Percentiles rank a stretch among this genome's conserved stretches.
Conservation (phyloP, 768 basidiomycete genomes). For the Kwoniella newhampshirensis region DNA sequence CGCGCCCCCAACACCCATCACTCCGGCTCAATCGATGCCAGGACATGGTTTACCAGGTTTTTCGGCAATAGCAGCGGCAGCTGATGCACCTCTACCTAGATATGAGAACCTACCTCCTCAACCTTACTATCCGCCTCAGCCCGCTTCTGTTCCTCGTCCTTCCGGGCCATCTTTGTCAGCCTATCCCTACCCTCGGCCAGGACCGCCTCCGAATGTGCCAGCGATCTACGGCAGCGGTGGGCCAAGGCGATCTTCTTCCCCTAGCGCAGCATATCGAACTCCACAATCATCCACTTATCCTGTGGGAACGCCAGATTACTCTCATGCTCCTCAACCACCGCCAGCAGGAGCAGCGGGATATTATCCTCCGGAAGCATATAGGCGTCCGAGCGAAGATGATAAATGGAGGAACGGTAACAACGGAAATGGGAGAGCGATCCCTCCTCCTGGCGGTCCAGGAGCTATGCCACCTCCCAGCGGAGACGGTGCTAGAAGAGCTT, state of each 20-base stretch:
- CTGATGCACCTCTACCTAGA: constrained; percentile 16
- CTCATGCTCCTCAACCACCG: constrained; percentile 2
- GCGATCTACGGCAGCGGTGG: neutral
- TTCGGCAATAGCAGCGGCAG: constrained; percentile 20
- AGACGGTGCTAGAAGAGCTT: constrained; percentile 13
- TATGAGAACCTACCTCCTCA: constrained; percentile 14
- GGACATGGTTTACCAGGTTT: constrained; percentile 21
- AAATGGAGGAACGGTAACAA: constrained; percentile 13
- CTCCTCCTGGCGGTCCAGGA: neutral
- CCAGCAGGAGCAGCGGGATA: constrained; percentile 4
- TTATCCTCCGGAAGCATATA: constrained; percentile 13
- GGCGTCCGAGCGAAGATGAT: constrained; percentile 18
- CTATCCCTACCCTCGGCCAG: constrained; percentile 13
- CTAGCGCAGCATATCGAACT: constrained; percentile 15
- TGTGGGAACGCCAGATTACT: constrained; percentile 7
- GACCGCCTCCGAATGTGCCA: neutral
- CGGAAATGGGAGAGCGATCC: neutral
- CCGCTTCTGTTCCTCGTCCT: constrained; percentile 4
- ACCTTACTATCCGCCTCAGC: constrained; percentile 17
- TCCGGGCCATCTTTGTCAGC: constrained; percentile 5
- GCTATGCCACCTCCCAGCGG: constrained; percentile 1
- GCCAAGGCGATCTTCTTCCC: constrained; percentile 11
- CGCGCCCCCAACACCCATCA: constrained; percentile 19
- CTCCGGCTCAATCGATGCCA: constrained; percentile 8
- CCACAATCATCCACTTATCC: constrained; percentile 16